These are phyloP conservation scores for Ormosia emarginata DNA, from an alignment of 306 rosid species.

Conservation along the genomic window DNA sequence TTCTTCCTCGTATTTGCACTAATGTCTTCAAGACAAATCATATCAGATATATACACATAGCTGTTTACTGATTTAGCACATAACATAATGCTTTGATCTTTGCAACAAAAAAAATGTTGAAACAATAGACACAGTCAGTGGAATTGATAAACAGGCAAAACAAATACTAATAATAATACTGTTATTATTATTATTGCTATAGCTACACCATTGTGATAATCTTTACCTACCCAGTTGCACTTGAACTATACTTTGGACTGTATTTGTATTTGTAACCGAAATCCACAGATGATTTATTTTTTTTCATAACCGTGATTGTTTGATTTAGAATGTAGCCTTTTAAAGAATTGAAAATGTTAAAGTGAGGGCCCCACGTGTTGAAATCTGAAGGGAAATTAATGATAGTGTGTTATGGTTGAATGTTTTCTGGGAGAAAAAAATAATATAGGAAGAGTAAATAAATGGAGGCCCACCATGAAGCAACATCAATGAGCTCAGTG, in stretches of 20 bases:
- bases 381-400: constrained; percentile 43
- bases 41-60: too few species aligned
- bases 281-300: neutral
- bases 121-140: neutral
- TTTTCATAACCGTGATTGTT: neutral
- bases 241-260: neutral
- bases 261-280: neutral
- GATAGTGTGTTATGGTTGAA: constrained; percentile 53
- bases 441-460: constrained; percentile 19
- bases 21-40: neutral
- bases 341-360: constrained; percentile 14
- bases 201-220: neutral
- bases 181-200: neutral
- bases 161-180: neutral
- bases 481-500: constrained; percentile 59
- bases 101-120: neutral
- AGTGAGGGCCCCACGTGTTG: constrained; percentile 44
- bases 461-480: constrained; percentile 49
- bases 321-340: neutral
- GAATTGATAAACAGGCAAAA: neutral
- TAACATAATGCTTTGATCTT: neutral
- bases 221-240: neutral
- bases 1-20: neutral
- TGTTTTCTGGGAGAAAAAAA: constrained; percentile 17
- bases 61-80: neutral